Percentiles rank a stretch among this genome's conserved stretches.
phyloP scores from a whole-genome alignment of 2,329 filamentous ascomycete species.

The Plenodomus tracheiphilus region DNA sequence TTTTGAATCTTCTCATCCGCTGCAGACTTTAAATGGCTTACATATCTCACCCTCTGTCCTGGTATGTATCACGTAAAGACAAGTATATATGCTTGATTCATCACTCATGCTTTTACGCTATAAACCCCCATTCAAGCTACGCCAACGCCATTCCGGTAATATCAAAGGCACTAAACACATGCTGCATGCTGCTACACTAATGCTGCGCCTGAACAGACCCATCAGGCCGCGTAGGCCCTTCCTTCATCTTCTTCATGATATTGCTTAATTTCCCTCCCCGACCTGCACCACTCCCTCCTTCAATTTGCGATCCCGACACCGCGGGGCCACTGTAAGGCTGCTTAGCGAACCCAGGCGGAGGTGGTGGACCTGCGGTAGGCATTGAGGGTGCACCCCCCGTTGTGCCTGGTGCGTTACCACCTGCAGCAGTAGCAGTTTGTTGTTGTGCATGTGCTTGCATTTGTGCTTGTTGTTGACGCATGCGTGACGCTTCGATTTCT shows the following conservation, averaged over 20 bases:
- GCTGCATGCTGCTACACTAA: neutral
- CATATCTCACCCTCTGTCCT: too few relatives aligned
- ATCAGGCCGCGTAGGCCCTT: constrained; percentile 17
- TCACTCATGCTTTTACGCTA: too few relatives aligned
- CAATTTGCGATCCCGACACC: constrained; percentile 28
- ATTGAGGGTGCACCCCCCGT: neutral
- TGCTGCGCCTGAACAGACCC: neutral
- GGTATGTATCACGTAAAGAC: too few relatives aligned
- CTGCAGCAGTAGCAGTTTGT: constrained; percentile 1
- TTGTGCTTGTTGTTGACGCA: constrained; percentile 1
- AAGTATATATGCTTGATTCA: too few relatives aligned
- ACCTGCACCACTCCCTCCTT: constrained; percentile 18
- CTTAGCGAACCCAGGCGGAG: constrained; percentile 10
- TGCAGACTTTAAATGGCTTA: too few relatives aligned
- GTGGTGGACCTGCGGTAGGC: neutral
- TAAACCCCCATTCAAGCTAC: too few relatives aligned
- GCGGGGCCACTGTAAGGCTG: constrained; percentile 22
- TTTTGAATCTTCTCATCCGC: too few relatives aligned
- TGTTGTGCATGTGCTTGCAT: constrained; percentile 1
- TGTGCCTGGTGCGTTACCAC: constrained; percentile 14
- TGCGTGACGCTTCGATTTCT: constrained; percentile 34
- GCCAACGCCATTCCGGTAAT: too few relatives aligned
- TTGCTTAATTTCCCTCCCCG: constrained; percentile 33
- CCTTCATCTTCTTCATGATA: constrained; percentile 41
- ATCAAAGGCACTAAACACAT: too few relatives aligned